A percentile compares a stretch with the other conserved stretches of the same genome.
Conservation (phyloP, 306 rosid genomes). For the Castanea sativa region DNA sequence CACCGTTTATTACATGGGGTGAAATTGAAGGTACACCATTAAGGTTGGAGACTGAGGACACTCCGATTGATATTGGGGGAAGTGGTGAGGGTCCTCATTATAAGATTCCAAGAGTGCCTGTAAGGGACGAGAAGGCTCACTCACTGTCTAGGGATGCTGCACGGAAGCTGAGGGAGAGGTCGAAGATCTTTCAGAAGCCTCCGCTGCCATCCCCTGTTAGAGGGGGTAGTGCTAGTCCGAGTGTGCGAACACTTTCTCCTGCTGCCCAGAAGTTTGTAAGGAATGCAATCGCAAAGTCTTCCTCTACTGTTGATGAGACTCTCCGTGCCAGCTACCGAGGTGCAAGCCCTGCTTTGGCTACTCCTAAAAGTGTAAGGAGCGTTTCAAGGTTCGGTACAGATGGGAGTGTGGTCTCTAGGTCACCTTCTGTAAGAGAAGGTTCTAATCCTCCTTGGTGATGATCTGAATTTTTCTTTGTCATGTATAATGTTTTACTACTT, state of each 20-base stretch:
- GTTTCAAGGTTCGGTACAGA: constrained; percentile 77
- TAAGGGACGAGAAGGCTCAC: constrained; percentile 87
- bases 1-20: constrained; percentile 97
- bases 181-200: constrained; percentile 82
- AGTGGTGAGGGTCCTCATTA: constrained; percentile 90
- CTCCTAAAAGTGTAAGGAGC: constrained; percentile 80
- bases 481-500: constrained; percentile 14
- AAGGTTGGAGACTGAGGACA: constrained; percentile 90
- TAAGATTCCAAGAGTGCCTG: constrained; percentile 68
- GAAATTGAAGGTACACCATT: constrained; percentile 90
- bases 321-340: constrained; percentile 98
- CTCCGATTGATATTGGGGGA: constrained; percentile 78
- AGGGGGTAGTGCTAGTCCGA: constrained; percentile 93
- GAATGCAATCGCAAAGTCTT: constrained; percentile 78
- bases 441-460: constrained; percentile 81
- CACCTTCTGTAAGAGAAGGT: constrained; percentile 82
- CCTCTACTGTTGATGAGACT: constrained; percentile 81
- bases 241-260: constrained; percentile 72
- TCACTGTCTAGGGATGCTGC: constrained; percentile 91
- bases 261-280: constrained; percentile 98
- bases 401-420: constrained; percentile 64
- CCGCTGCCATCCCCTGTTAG: constrained; percentile 83
- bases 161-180: constrained; percentile 75
- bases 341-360: constrained; percentile 64
- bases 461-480: constrained; percentile 17